Evolutionary conservation across 2,329 filamentous ascomycete genomes (phyloP), one percentile per base, ranked within the genome.

Genomic region (Alternaria dauci): DNA sequence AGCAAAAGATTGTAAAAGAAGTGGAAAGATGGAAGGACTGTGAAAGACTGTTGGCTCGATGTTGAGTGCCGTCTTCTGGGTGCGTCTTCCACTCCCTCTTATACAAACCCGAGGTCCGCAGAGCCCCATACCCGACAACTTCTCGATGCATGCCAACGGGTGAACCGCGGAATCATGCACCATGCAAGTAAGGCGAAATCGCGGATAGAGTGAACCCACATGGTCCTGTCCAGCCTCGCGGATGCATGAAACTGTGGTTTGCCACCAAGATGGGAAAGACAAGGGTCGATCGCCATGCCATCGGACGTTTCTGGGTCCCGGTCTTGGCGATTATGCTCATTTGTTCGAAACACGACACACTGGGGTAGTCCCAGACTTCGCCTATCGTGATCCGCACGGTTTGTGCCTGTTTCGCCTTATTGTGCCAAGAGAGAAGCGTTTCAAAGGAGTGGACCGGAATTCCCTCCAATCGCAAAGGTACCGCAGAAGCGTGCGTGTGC

Each of bases 311-410:
- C 52, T 50, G 54, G 50, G 14, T 36, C 20, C 34, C 25, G 30
- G 6, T 20, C 53, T 52, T 55, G 53, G 60, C 56, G 36, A 25
- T 48, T 38, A 56, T 36, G 38, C 18, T 65, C 60, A 63, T 63
- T 61, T 67, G 62, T 68, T 64, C 56, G 68, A 69, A 70, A 69
- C 68, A 36, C 20, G 23, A 47, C 26, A 53, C 42, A 32, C 59
- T 59, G 52, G 59, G 61, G 52, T 59, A 58, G 43, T 43, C 51
- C 53, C 30, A 25, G 64, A 38, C 16, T 38, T 60, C 60, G 61
- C 52, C 52, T 60, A 66, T 64, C 53, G 60, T 20, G n/a, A 41
- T 38, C 50, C 41, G 44, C 47, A 16, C 38, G 38, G 44, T 41
- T 55, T 25, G 47, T 36, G 18, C 59, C 32, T 38, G 38, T 58